phyloP scores from a whole-genome alignment of 345 rosid genomes.

The Brassica napus region DNA sequence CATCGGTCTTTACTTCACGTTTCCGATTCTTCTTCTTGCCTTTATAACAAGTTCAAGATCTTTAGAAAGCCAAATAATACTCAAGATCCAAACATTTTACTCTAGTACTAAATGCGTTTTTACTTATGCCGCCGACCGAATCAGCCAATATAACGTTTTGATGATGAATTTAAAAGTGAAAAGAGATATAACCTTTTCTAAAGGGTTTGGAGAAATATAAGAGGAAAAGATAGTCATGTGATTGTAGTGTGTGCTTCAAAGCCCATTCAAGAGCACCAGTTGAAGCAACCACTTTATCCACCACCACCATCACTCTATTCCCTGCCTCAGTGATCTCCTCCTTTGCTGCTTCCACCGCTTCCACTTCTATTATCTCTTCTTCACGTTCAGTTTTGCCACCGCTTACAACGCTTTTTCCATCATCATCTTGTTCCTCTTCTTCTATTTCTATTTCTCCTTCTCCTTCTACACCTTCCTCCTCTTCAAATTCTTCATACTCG shows the following conservation, averaged over 20 bases:
- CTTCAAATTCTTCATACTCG: conserved; percentile 34
- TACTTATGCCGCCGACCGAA: too few relatives aligned
- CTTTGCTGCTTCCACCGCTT: conserved; percentile 9
- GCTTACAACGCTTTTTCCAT: conserved; percentile 20
- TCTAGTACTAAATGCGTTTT: not conserved
- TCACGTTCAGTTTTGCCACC: conserved; percentile 13
- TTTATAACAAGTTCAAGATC: conserved; percentile 1
- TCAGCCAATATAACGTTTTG: too few relatives aligned
- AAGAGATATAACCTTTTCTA: conserved; percentile 43
- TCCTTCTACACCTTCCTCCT: conserved; percentile 2
- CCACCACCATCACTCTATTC: conserved; percentile 85
- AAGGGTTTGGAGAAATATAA: conserved; percentile 52
- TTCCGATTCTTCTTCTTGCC: conserved; percentile 43
- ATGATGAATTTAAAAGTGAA: not conserved
- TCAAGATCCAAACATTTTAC: not conserved
- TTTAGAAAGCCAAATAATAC: not conserved
- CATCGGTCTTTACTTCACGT: conserved; percentile 48
- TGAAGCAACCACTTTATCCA: conserved; percentile 66
- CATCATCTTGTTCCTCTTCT: conserved; percentile 26
- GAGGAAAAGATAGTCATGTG: conserved; percentile 64
- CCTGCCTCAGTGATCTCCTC: conserved; percentile 34
- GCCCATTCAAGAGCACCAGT: conserved; percentile 92
- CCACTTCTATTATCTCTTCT: conserved; percentile 6
- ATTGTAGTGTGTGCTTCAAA: conserved; percentile 60
- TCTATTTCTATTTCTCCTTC: not conserved